Conservation (phyloP, 768 basidiomycete genomes). For the Tulasnella sp. region DNA sequence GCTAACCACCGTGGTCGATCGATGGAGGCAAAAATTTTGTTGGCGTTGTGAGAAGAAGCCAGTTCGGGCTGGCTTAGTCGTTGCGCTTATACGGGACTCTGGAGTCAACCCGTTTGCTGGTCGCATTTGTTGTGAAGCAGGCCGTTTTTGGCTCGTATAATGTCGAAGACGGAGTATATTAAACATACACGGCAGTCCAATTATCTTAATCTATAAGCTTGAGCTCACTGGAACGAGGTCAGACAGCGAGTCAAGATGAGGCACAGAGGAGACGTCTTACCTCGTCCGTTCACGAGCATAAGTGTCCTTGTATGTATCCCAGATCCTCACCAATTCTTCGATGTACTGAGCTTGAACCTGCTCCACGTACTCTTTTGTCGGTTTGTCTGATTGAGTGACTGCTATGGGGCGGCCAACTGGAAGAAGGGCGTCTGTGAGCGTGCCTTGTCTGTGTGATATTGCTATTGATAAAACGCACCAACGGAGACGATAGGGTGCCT, state of each 20-base stretch:
- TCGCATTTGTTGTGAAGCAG: no score
- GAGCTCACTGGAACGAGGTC: constrained; percentile 1
- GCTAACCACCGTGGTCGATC: no score
- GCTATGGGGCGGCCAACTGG: constrained; percentile 87
- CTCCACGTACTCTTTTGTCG: constrained; percentile 74
- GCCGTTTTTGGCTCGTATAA: background rate
- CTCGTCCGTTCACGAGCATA: constrained; percentile 77
- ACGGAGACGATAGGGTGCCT: constrained; percentile 94
- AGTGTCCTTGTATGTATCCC: constrained; percentile 92
- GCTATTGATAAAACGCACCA: constrained; percentile 57
- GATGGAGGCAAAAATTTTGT: no score
- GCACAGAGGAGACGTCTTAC: constrained; percentile 17
- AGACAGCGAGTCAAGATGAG: background rate
- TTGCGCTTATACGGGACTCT: no score
- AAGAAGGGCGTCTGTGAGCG: background rate
- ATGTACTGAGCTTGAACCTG: constrained; percentile 83
- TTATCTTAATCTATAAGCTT: constrained; percentile 12
- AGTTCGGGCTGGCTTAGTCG: no score
- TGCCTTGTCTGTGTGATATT: no score
- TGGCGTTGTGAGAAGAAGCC: no score
- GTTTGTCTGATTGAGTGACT: constrained; percentile 70
- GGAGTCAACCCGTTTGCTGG: no score
- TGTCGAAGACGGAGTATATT: background rate
- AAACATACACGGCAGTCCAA: background rate
- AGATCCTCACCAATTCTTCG: constrained; percentile 90